Base-by-base conservation (phyloP, 2,329 filamentous ascomycete genomes). In the Diaporthe humulicola region DNA sequence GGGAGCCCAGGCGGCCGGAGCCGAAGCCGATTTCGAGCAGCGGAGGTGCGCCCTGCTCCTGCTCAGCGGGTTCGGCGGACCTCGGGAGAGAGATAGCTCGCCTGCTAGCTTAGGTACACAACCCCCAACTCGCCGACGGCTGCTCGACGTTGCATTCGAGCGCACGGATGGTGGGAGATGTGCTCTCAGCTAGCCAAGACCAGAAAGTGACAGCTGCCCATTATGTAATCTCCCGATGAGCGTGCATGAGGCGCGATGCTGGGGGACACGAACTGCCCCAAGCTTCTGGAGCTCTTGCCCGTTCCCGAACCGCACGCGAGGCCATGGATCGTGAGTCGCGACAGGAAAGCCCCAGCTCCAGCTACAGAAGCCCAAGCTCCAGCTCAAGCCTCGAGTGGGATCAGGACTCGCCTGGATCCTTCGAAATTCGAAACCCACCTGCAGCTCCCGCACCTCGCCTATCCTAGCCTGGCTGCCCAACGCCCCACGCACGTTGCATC, bases 401-500 rank as follows among this genome's bases (percentile, higher is more conserved):
- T 40, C 33, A 69, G n/a, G 64, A 69, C 48, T 54, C 48, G n/a
- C 28, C 64, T 69, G 64, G 33, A 54, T 69, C 64, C 48, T 69
- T 48, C 64, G n/a, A 69, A 69, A 69, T 69, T 54, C 64, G 48
- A 69, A 72, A 64, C 57, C 71, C 72, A 75, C 74, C 60, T 67
- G 28, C 61, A 52, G 50, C 60, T 72, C 42, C 72, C 50, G 64
- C 72, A 71, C 64, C 64, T 69, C 64, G 64, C 64, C 64, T 69
- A 42, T 71, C 64, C 56, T 69, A 64, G 40, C 54, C 74, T 70
- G 66, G 73, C 74, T 73, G 74, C 74, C 74, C 74, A 76, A 76
- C 69, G 74, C 69, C 73, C 74, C 74, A 76, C 74, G 71, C 30
- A 28, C 54, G 56, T 67, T 58, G 45, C 52, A 61, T 64, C 56